Percentiles rank a stretch among this genome's conserved stretches.
Conservation (phyloP, 352 stramenopile genomes). For the Sclerospora graminicola region DNA sequence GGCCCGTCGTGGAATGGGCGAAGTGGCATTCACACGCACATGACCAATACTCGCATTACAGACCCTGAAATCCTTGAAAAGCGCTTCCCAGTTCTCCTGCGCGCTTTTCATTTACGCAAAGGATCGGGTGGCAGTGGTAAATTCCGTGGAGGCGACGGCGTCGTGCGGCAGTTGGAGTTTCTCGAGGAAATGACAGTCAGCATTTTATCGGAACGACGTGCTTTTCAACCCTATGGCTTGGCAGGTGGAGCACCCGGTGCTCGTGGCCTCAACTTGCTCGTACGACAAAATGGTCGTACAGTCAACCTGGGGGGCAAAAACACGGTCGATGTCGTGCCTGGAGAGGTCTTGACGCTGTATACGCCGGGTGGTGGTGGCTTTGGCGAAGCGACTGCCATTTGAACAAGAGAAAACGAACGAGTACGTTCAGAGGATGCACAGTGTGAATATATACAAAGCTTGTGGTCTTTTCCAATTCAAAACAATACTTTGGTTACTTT, state of each 20-base stretch:
- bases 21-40: conserved; percentile 97
- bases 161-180: conserved; percentile 95
- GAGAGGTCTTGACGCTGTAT: conserved; percentile 92
- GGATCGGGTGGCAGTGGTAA: conserved; percentile 87
- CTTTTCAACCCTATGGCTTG: conserved; percentile 93
- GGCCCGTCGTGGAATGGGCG: conserved; percentile 94
- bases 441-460: no score
- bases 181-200: conserved; percentile 91
- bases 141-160: conserved; percentile 91
- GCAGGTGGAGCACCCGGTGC: conserved; percentile 84
- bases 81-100: conserved; percentile 87
- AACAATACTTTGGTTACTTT: no score
- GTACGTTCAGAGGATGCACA: no score
- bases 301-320: conserved; percentile 89
- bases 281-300: conserved; percentile 48
- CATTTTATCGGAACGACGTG: conserved; percentile 94
- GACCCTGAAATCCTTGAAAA: conserved; percentile 99
- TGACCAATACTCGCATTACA: conserved; percentile 99
- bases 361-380: conserved; percentile 96
- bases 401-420: neutral
- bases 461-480: no score
- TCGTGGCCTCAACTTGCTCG: conserved; percentile 91
- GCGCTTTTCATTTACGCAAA: conserved; percentile 75
- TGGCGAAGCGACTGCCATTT: conserved; percentile 24
- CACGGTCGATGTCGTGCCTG: conserved; percentile 87